Evolutionary conservation across 495 filamentous ascomycete genomes (phyloP).

Genomic region (Bacidia gigantensis): DNA sequence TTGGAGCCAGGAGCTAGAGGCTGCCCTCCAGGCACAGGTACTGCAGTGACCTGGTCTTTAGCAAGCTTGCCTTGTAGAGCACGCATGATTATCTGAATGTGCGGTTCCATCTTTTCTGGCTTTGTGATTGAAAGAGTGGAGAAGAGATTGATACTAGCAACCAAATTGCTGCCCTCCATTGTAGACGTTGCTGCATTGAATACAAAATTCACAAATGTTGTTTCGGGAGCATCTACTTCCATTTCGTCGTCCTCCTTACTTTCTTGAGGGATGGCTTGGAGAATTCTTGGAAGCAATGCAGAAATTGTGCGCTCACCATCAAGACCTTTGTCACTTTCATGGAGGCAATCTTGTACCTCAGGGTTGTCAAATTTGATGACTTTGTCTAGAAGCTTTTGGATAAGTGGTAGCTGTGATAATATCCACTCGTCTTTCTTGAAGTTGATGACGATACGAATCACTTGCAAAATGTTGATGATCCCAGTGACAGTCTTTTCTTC

Average conservation of each 20-base stretch:
- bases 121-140: constrained; percentile 80
- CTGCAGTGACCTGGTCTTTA: constrained; percentile 77
- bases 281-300: constrained; percentile 64
- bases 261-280: constrained; percentile 84
- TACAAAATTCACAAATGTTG: constrained; percentile 69
- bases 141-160: constrained; percentile 78
- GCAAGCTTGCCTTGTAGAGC: constrained; percentile 84
- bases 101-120: constrained; percentile 73
- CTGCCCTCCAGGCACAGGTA: constrained; percentile 30
- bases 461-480: constrained; percentile 83
- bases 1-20: constrained; percentile 21
- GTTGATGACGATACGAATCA: constrained; percentile 74
- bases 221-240: constrained; percentile 58
- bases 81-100: constrained; percentile 82
- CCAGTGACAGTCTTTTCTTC: constrained; percentile 63
- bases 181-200: constrained; percentile 61
- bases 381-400: constrained; percentile 88
- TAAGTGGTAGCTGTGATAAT: constrained; percentile 49
- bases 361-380: constrained; percentile 71
- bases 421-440: constrained; percentile 86
- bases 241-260: constrained; percentile 80
- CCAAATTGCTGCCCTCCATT: constrained; percentile 61
- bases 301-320: constrained; percentile 45
- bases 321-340: constrained; percentile 51
- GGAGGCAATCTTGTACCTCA: constrained; percentile 84